Base-by-base conservation (phyloP, 805 yeast species). In the Wickerhamiella sorbophila region DNA sequence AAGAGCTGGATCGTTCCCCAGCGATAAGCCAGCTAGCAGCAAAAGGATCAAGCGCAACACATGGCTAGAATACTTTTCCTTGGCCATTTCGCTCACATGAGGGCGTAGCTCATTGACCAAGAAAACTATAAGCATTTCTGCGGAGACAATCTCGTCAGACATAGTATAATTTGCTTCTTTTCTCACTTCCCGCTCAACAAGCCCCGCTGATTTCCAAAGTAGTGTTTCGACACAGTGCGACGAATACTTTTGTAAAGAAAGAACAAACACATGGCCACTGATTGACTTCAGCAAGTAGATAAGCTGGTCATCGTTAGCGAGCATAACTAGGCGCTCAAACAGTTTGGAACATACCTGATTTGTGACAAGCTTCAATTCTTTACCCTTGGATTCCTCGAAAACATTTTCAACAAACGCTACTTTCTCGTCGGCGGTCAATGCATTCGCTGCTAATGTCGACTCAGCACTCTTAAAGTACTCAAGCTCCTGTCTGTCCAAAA, bases 391-490 rank as follows among this genome's bases (percentile, higher is more conserved):
- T 63, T 91, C 98, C 49, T 79, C 88, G 50, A 87, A 69, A 1
- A 88, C 82, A 52, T 91, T 78, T 2, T 70, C 60, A 24, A 84
- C 76, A 54, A 88, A 86, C 1, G 79, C 78, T 5, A 58, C 60
- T 50, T 77, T 72, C 48, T 87, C 96, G 42, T 83, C 94, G 15
- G 67, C 62, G 16, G 73, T 82, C 55, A 88, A 84, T 0, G 91
- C 79, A 60, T 86, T 76, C 33, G 85, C 71, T 36, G 86, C 78
- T 34, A 88, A 65, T 0, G 91, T 81, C 3, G 86, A 73, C 60
- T 88, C 97, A 0, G 96, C 94, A 53, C 79, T 85, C 54, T 84
- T 85, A 67, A 88, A 91, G 60, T 91, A 88, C 48, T 86, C 95
- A 33, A 84, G 62, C 59, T 88, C 97, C 22, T 74, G 70, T 3